A percentile compares a stretch with the other conserved stretches of the same genome.
Evolutionary conservation across 1,284 basidiomycete genomes (phyloP).

Genomic region (Schizophyllum amplum): DNA sequence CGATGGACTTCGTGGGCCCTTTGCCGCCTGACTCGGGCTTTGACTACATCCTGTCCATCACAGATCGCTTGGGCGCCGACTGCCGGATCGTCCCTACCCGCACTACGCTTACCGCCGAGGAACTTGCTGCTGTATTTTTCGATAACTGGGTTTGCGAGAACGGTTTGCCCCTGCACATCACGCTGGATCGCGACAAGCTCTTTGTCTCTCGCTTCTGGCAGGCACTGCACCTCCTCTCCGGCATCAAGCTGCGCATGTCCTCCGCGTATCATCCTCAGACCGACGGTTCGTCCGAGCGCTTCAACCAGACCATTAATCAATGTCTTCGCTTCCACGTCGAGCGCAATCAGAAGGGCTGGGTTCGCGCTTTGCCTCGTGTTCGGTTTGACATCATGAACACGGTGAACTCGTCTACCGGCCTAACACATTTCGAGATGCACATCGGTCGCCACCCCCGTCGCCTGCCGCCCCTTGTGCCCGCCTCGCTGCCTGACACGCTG

Average conservation of each 20-base stretch:
- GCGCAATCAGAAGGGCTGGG: conserved; percentile 32
- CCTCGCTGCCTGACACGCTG: not conserved
- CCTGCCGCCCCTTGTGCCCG: conserved; percentile 2
- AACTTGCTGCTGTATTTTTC: no score
- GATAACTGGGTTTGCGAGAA: no score
- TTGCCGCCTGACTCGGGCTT: no score
- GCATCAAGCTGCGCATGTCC: conserved; percentile 11
- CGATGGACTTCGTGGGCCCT: no score
- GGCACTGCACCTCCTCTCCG: not conserved
- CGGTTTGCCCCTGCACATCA: no score
- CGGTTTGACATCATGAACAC: conserved; percentile 14
- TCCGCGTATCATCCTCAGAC: conserved; percentile 11
- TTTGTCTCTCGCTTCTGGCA: conserved; percentile 10
- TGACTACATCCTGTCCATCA: no score
- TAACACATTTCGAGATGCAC: conserved; percentile 5
- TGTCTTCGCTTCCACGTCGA: conserved; percentile 22
- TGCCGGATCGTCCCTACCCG: no score
- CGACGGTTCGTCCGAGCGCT: conserved; percentile 16
- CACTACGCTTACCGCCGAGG: no score
- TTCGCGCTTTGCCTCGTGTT: conserved; percentile 22
- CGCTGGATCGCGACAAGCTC: no score
- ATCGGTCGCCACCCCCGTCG: conserved; percentile 5
- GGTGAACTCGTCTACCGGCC: conserved; percentile 8
- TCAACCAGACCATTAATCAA: conserved; percentile 20
- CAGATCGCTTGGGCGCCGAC: no score